Evolutionary conservation across 352 stramenopile genomes (phyloP), one percentile per base, ranked within the genome.

Genomic region (Pythium biforme): DNA sequence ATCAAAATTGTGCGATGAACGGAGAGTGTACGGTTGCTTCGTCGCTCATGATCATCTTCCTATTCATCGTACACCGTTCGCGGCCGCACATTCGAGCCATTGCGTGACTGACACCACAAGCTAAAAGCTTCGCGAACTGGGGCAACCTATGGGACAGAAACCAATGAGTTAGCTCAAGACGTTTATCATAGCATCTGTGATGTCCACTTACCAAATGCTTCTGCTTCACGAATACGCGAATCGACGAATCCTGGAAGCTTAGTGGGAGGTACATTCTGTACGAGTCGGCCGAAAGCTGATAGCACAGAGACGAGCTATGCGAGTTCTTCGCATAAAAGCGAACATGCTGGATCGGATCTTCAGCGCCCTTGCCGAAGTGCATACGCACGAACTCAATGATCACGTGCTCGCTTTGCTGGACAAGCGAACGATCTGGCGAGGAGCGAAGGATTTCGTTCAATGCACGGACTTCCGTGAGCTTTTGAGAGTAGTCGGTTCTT

Each of bases 241-340:
- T 83, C 0, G 77, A 83, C 22, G 51, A 74, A 52, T 94, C 79
- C 59, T 91, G 72, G 64, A 90, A 94, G 15, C 69, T 78, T 29
- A 68, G 70, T 0, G 85, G 85, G 8, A 67, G 80, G 51, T 91
- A 73, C 77, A 90, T 90, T 43, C 76, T 73, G 33, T 94, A 94
- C 23, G 74, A 72, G 34, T 82, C 79, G 23, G 69, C 46, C 1
- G 75, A 66, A 20, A 94, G 64, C 14, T 66, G 71, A 34, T 82
- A 91, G 67, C 85, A 94, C 1, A 51, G 73, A 0, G 70, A 75
- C 27, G 48, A 67, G 31, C 70, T 64, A 6, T 61, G 74, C 11
- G 81, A 79, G 40, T 82, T 76, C 70, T 95, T 92, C 10, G 73
- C 73, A 63, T 92, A 96, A 48, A 96, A 96, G 11, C 84, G 77